A percentile compares a stretch with the other conserved stretches of the same genome.
Conservation (phyloP, 2,329 filamentous ascomycete species). For the Paraphoma chrysanthemicola region DNA sequence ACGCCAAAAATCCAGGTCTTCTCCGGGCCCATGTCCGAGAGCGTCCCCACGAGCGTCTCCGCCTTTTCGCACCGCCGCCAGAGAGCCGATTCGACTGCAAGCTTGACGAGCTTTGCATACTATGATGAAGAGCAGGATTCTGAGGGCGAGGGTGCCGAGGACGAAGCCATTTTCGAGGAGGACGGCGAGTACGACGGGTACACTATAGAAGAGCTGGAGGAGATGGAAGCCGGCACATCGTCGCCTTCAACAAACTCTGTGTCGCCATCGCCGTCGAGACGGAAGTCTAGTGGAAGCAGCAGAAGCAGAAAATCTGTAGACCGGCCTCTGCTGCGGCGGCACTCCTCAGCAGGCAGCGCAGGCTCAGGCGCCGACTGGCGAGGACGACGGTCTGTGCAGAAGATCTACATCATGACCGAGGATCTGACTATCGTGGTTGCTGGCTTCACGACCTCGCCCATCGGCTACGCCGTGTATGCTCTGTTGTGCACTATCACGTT, state of each 20-base stretch:
- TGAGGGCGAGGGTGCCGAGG: constrained; percentile 31
- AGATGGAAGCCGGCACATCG: constrained; percentile 51
- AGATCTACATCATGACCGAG: constrained; percentile 90
- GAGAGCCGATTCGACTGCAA: constrained; percentile 84
- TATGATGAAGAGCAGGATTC: constrained; percentile 75
- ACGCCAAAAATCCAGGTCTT: constrained; percentile 67
- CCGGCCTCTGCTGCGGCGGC: constrained; percentile 71
- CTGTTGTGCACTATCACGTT: constrained; percentile 73
- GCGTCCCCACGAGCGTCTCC: constrained; percentile 91
- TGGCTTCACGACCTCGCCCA: constrained; percentile 79
- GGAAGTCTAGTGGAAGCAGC: constrained; percentile 69
- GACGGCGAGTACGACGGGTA: constrained; percentile 42
- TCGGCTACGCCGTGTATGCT: constrained; percentile 74
- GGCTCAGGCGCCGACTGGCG: constrained; percentile 64
- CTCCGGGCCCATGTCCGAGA: constrained; percentile 91
- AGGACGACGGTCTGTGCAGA: constrained; percentile 77
- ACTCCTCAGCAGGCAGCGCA: constrained; percentile 73
- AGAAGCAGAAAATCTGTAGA: constrained; percentile 61
- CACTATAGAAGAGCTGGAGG: constrained; percentile 57
- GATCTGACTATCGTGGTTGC: constrained; percentile 93
- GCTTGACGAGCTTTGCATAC: constrained; percentile 73
- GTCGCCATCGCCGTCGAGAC: constrained; percentile 48
- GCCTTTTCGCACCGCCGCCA: constrained; percentile 85
- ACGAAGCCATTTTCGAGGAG: constrained; percentile 43
- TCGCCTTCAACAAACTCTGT: constrained; percentile 17